Evolutionary conservation across 345 rosid species (phyloP), one percentile per base, ranked within the genome.

Genomic region (Firmiana major): DNA sequence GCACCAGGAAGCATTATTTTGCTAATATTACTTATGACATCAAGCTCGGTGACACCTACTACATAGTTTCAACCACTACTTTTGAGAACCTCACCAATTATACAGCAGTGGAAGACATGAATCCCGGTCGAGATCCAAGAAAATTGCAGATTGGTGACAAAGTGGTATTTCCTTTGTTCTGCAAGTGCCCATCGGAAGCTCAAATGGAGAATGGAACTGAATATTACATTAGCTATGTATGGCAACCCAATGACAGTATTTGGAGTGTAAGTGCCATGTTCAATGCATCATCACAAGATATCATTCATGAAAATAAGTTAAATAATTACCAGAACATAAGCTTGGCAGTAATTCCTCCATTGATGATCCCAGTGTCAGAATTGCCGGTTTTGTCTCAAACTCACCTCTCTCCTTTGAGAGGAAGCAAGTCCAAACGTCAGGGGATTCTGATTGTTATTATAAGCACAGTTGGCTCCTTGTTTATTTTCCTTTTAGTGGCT

Each of bases 11-110:
- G 66, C 67, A 43, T 21, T 89, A 86, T 70, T 88, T 83, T 77
- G 85, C 88, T 49, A 88, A 89, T 51, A 79, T 84, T 77, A 87
- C 86, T 8, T 91, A 88, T 38, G 79, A 83, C 80, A 82, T 90
- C 78, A 83, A 82, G 87, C 13, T 19, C 31, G 90, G 80, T 53
- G 91, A 89, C 55, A 89, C 26, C 83, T 86, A 63, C 71, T 89
- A 89, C 79, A 63, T 73, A 26, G 84, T 91, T 74, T 85, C 91
- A 5, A 77, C 65, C 65, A 51, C 72, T 43, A 53, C 68, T n/a
- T 88, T 89, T 9, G 87, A 88, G 83, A 86, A 82, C 67, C 89
- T 91, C 58, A 86, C 89, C 7, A 76, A 80, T 67, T 88, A 88
- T 89, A 85, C 78, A n/a, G 78, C 53, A 0, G 87, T 84, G 75